phyloP scores from a whole-genome alignment of 2,329 filamentous ascomycete genomes.

The Calonectria leucothoes region DNA sequence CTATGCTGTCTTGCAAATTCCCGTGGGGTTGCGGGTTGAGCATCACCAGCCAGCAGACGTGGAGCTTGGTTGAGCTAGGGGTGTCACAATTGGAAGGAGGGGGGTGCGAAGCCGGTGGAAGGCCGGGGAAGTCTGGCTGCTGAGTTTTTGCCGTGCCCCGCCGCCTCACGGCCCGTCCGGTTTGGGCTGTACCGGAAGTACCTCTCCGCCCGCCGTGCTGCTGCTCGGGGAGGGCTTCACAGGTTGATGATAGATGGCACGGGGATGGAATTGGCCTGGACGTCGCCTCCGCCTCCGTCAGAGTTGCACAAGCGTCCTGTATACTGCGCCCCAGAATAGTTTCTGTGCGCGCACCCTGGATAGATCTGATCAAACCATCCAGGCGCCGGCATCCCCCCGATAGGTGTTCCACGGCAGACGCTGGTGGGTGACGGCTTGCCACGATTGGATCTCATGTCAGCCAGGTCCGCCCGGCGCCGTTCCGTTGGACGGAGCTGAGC shows the following conservation, averaged over 20 bases:
- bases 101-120: slow-evolving; percentile 15
- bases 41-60: slow-evolving; percentile 15
- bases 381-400: slow-evolving; percentile 6
- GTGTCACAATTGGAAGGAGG: slow-evolving; percentile 14
- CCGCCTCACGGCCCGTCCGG: not conserved
- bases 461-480: not conserved
- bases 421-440: not conserved
- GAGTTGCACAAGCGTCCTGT: not conserved
- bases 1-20: slow-evolving; percentile 10
- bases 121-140: slow-evolving; percentile 8
- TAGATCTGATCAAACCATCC: slow-evolving; percentile 14
- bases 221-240: not conserved
- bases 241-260: not conserved
- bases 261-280: not conserved
- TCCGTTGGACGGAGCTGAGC: not conserved
- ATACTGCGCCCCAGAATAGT: not conserved
- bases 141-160: slow-evolving; percentile 4
- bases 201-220: not conserved
- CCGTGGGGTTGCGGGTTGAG: slow-evolving; percentile 16
- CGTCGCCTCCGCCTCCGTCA: not conserved
- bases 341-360: not conserved
- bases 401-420: not conserved
- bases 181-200: not conserved
- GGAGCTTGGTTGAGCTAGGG: slow-evolving; percentile 25
- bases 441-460: slow-evolving; percentile 7